Conservation (phyloP, 2,329 filamentous ascomycete species). For the Aspergillus versicolor region DNA sequence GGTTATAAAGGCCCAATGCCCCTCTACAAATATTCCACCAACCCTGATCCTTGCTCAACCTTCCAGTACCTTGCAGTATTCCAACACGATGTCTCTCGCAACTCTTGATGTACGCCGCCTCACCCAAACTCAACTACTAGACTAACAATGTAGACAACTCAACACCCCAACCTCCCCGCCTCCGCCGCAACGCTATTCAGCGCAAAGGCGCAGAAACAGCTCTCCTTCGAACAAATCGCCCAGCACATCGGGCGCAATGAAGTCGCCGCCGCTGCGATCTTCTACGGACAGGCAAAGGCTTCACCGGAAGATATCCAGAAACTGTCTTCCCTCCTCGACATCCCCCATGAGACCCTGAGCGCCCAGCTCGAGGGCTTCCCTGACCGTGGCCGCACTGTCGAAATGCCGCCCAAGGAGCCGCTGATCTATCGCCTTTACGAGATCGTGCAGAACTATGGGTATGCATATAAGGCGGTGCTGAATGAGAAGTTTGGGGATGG, state of each 20-base stretch:
- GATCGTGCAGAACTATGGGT: slow-evolving; percentile 95
- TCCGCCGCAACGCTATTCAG: slow-evolving; percentile 74
- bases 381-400: slow-evolving; percentile 73
- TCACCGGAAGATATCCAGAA: slow-evolving; percentile 67
- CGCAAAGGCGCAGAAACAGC: slow-evolving; percentile 71
- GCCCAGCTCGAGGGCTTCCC: slow-evolving; percentile 70
- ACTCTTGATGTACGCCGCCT: slow-evolving; percentile 41
- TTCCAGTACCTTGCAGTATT: not conserved
- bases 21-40: not conserved
- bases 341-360: slow-evolving; percentile 58
- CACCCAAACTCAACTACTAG: not conserved
- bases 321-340: slow-evolving; percentile 64
- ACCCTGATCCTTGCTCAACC: not conserved
- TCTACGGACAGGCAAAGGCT: slow-evolving; percentile 83
- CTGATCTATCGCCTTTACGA: slow-evolving; percentile 90
- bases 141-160: slow-evolving; percentile 25
- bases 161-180: slow-evolving; percentile 62
- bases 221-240: slow-evolving; percentile 78
- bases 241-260: slow-evolving; percentile 72
- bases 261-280: slow-evolving; percentile 81
- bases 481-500: slow-evolving; percentile 95
- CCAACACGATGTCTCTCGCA: slow-evolving; percentile 42
- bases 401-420: slow-evolving; percentile 82
- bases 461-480: slow-evolving; percentile 90
- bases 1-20: slow-evolving; percentile 17